These are phyloP conservation scores for Triticum monococcum DNA, from an alignment of 176 grass and related monocot species.

Conservation along the genomic window DNA sequence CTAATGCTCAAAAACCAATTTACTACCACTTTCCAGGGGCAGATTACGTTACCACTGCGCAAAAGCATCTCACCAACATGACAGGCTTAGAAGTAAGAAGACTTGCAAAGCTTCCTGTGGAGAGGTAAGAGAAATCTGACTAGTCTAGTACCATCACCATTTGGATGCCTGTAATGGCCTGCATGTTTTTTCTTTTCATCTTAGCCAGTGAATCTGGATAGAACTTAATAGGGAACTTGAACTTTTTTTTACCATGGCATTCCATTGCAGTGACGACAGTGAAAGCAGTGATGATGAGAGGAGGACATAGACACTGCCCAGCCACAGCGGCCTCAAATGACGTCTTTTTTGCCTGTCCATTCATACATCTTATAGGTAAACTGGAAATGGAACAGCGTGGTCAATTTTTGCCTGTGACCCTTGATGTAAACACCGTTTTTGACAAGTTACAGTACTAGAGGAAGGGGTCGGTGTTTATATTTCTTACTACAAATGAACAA, in stretches of 20 bases:
- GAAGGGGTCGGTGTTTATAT: slow-evolving; percentile 13
- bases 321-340: neutral
- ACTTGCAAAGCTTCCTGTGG: slow-evolving; percentile 87
- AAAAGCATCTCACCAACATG: slow-evolving; percentile 72
- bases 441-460: slow-evolving; percentile 30
- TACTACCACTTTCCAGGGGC: slow-evolving; percentile 50
- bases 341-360: neutral
- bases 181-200: neutral
- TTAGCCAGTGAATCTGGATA: neutral
- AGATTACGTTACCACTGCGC: slow-evolving; percentile 75
- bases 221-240: slow-evolving; percentile 1
- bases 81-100: slow-evolving; percentile 92
- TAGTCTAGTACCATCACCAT: neutral
- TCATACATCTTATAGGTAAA: slow-evolving; percentile 28
- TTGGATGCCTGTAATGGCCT: neutral
- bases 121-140: slow-evolving; percentile 53
- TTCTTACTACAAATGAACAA: neutral
- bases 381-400: slow-evolving; percentile 15
- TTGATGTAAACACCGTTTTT: slow-evolving; percentile 37
- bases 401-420: slow-evolving; percentile 35
- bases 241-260: neutral
- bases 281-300: slow-evolving; percentile 83
- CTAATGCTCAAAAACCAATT: neutral
- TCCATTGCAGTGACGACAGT: slow-evolving; percentile 66
- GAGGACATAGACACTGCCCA: slow-evolving; percentile 21